phyloP scores from a whole-genome alignment of 768 basidiomycete species.

The Calvatia gigantea region DNA sequence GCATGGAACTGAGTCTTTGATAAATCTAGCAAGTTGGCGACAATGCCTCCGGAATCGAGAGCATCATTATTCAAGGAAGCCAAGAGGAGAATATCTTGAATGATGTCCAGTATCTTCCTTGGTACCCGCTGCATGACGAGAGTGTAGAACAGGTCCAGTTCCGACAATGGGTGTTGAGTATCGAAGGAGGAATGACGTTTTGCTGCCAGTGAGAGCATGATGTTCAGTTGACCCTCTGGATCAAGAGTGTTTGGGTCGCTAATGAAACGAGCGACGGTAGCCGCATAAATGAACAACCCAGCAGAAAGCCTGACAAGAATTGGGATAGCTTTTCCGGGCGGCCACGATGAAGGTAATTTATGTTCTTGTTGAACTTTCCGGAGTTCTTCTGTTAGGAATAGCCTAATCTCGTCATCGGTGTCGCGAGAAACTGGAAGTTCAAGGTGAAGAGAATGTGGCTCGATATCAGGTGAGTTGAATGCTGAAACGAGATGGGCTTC shows the following conservation, averaged over 20 bases:
- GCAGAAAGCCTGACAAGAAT: conserved; percentile 1
- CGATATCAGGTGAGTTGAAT: not conserved
- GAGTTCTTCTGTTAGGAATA: not conserved
- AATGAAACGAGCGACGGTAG: conserved; percentile 1
- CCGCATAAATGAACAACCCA: conserved; percentile 5
- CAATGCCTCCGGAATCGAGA: not conserved
- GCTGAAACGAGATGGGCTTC: not conserved
- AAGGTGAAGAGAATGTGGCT: not conserved
- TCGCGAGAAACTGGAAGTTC: not conserved
- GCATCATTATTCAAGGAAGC: not conserved
- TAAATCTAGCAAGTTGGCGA: not conserved
- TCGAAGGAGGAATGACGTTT: not conserved
- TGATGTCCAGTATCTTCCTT: not conserved
- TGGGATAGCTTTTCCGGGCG: not conserved
- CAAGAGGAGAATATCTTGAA: not conserved
- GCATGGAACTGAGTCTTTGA: not conserved
- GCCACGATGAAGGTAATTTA: not conserved
- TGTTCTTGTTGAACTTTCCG: not conserved
- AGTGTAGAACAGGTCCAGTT: not conserved
- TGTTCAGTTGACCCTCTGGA: not conserved
- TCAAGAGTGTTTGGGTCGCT: not conserved
- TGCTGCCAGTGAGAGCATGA: not conserved
- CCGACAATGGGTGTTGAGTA: not conserved
- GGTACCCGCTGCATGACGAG: not conserved
- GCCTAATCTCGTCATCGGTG: not conserved